Evolutionary conservation across 495 filamentous ascomycete species (phyloP).

Genomic region (Cladorrhinum samala): DNA sequence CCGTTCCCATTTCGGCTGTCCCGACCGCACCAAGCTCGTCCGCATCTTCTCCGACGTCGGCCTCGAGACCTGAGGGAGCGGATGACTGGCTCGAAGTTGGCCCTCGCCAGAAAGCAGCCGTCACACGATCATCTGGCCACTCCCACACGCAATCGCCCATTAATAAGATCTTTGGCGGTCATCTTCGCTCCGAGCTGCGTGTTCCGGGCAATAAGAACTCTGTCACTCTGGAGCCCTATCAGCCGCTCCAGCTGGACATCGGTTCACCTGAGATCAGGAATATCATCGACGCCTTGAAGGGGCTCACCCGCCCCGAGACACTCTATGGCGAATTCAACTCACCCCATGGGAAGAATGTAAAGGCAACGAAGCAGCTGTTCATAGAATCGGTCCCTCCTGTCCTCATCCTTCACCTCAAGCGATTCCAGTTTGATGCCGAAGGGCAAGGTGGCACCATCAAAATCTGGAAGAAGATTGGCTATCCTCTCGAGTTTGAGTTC

Average conservation of each 20-base stretch:
- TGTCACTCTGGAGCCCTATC: slow-evolving; percentile 87
- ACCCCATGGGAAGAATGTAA: slow-evolving; percentile 65
- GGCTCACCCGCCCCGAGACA: slow-evolving; percentile 73
- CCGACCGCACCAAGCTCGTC: slow-evolving; percentile 37
- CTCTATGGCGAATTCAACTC: slow-evolving; percentile 85
- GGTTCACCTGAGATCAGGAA: slow-evolving; percentile 75
- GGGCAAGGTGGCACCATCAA: slow-evolving; percentile 85
- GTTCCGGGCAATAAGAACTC: slow-evolving; percentile 84
- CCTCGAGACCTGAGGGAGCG: slow-evolving; percentile 34
- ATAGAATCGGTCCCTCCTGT: slow-evolving; percentile 91
- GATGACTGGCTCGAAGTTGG: slow-evolving; percentile 91
- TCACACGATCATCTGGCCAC: slow-evolving; percentile 82
- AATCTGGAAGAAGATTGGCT: slow-evolving; percentile 97
- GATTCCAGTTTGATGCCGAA: slow-evolving; percentile 90
- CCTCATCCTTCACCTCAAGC: slow-evolving; percentile 90
- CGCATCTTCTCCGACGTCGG: slow-evolving; percentile 30
- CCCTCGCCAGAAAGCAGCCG: slow-evolving; percentile 76
- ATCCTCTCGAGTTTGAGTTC: slow-evolving; percentile 90
- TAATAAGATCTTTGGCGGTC: slow-evolving; percentile 90
- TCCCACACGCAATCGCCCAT: slow-evolving; percentile 70
- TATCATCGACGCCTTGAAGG: slow-evolving; percentile 85
- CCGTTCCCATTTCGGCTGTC: slow-evolving; percentile 34
- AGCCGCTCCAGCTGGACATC: slow-evolving; percentile 93
- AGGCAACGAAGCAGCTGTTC: slow-evolving; percentile 87
- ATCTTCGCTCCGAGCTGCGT: slow-evolving; percentile 80